Evolutionary conservation across 1,139 yeast genomes (phyloP).

Genomic region (Maudiozyma humilis): DNA sequence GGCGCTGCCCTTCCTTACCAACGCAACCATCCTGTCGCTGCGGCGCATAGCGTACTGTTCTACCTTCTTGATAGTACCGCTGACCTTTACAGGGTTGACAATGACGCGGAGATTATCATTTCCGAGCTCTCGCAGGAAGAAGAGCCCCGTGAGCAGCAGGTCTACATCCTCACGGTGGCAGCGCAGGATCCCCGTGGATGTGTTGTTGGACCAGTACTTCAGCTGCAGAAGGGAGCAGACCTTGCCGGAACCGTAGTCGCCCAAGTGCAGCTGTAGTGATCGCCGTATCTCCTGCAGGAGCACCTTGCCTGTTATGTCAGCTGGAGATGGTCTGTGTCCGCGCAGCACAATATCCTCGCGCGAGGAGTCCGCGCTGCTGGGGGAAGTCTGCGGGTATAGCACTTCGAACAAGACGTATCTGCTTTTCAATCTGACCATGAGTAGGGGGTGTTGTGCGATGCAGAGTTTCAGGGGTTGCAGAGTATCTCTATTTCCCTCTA

Average conservation of each 20-base stretch:
- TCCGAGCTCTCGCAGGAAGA: constrained; percentile 50
- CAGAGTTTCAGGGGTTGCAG: too few relatives aligned
- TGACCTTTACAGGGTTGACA: constrained; percentile 57
- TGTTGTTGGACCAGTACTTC: constrained; percentile 72
- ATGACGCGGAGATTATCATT: constrained; percentile 41
- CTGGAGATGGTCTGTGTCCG: constrained; percentile 45
- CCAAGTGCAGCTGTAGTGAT: constrained; percentile 53
- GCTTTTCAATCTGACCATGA: constrained; percentile 88
- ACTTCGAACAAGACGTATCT: constrained; percentile 77
- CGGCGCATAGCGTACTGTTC: constrained; percentile 55
- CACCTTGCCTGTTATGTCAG: constrained; percentile 37
- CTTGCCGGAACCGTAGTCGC: constrained; percentile 70
- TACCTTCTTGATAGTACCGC: constrained; percentile 85
- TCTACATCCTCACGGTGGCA: constrained; percentile 62
- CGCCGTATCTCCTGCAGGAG: constrained; percentile 48
- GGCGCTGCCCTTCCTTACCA: constrained; percentile 17
- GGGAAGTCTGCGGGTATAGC: constrained; percentile 45
- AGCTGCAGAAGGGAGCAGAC: constrained; percentile 54
- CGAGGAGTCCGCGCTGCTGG: constrained; percentile 8
- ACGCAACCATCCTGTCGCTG: constrained; percentile 35
- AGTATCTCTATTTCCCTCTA: too few relatives aligned
- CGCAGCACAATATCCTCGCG: constrained; percentile 34
- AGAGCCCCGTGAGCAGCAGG: constrained; percentile 59
- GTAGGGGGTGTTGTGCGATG: too few relatives aligned
- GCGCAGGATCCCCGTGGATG: constrained; percentile 79